These are phyloP conservation scores for Hypoxylon sp. DNA, from an alignment of 2,329 filamentous ascomycete species.

Conservation along the genomic window DNA sequence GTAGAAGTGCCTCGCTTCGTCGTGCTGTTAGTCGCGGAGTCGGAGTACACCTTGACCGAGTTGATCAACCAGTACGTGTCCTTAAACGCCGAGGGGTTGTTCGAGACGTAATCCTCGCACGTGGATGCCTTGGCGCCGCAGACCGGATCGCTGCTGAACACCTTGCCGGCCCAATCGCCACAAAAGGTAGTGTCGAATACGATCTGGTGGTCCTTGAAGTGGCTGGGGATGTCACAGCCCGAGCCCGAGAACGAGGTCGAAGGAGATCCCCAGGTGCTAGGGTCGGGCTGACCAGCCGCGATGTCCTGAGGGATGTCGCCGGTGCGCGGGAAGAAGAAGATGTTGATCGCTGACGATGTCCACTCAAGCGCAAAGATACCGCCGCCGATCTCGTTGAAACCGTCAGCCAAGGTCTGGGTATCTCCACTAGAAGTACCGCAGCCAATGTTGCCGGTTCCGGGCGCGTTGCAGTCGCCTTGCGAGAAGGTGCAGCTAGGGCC, in stretches of 20 bases:
- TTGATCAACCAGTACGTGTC: slow-evolving; percentile 86
- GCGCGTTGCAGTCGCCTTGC: slow-evolving; percentile 69
- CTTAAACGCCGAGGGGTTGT: slow-evolving; percentile 77
- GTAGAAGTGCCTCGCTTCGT: slow-evolving; percentile 21
- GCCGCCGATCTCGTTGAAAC: slow-evolving; percentile 78
- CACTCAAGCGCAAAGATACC: slow-evolving; percentile 84
- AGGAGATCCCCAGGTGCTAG: slow-evolving; percentile 77
- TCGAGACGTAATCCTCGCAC: slow-evolving; percentile 80
- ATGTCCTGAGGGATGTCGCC: slow-evolving; percentile 75
- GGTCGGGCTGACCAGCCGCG: slow-evolving; percentile 70
- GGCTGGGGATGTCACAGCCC: slow-evolving; percentile 77
- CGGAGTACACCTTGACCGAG: slow-evolving; percentile 74
- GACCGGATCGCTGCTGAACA: slow-evolving; percentile 71
- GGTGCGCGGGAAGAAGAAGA: slow-evolving; percentile 85
- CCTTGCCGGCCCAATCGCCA: slow-evolving; percentile 85
- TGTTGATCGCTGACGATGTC: slow-evolving; percentile 77
- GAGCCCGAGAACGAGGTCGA: slow-evolving; percentile 76
- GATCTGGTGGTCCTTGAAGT: slow-evolving; percentile 81
- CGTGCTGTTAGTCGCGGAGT: slow-evolving; percentile 24
- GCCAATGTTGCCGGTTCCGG: slow-evolving; percentile 66
- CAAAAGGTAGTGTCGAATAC: slow-evolving; percentile 89
- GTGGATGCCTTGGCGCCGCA: slow-evolving; percentile 73
- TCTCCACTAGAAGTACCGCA: slow-evolving; percentile 70
- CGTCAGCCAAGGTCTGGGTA: slow-evolving; percentile 72
- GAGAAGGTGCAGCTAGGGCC: slow-evolving; percentile 69